phyloP scores from a whole-genome alignment of 164 flowering plant species.

The Magnolia officinalis region DNA sequence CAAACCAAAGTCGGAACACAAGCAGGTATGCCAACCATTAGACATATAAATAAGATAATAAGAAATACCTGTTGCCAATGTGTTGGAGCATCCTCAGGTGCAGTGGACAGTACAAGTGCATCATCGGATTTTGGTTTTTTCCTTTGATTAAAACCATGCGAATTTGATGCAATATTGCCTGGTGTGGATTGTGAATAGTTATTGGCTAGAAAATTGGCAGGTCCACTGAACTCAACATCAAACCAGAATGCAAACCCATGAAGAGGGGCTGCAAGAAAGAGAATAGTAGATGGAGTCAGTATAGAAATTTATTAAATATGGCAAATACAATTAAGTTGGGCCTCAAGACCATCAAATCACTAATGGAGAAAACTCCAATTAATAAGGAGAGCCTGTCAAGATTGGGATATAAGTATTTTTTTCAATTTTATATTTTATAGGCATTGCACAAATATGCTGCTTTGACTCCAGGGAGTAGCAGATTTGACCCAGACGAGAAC shows the following conservation, averaged over 20 bases:
- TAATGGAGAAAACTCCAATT: background rate
- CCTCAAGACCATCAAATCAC: background rate
- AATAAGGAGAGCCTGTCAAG: background rate
- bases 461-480: too few relatives aligned
- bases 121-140: conserved; percentile 68
- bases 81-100: conserved; percentile 95
- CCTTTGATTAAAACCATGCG: conserved; percentile 37
- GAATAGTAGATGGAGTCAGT: background rate
- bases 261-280: conserved; percentile 63
- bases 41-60: too few relatives aligned
- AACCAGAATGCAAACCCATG: conserved; percentile 99
- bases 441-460: too few relatives aligned
- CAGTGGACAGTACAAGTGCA: conserved; percentile 76
- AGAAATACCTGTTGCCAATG: conserved; percentile 94
- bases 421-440: too few relatives aligned
- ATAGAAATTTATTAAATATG: background rate
- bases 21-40: background rate
- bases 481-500: too few relatives aligned
- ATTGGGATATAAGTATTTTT: too few relatives aligned
- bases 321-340: background rate
- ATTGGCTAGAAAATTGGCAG: conserved; percentile 30
- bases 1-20: background rate
- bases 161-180: conserved; percentile 15
- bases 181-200: conserved; percentile 21
- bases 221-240: conserved; percentile 79